A percentile compares a stretch with the other conserved stretches of the same genome.
Evolutionary conservation across 306 rosid species (phyloP).

Genomic region (Alnus rubra): DNA sequence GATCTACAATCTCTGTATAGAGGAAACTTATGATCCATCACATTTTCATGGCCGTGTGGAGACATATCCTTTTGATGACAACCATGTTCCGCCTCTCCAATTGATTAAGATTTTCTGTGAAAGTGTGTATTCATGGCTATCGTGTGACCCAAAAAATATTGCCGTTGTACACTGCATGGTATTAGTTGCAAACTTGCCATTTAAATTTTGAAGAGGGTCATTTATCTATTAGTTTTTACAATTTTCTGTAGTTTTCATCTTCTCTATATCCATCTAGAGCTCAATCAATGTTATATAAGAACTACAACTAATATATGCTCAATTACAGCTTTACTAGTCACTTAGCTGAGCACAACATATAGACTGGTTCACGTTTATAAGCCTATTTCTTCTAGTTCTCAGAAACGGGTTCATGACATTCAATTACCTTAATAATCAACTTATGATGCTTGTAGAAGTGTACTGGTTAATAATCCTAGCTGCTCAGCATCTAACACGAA

Average conservation of each 20-base stretch:
- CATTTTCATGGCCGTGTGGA: conserved; percentile 87
- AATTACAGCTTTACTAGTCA: background rate
- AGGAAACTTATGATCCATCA: conserved; percentile 76
- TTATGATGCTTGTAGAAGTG: conserved; percentile 1
- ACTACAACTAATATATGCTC: background rate
- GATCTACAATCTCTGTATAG: conserved; percentile 92
- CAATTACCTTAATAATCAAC: background rate
- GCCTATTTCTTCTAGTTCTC: background rate
- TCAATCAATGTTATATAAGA: background rate
- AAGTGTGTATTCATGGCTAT: conserved; percentile 77
- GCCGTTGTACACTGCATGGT: conserved; percentile 98
- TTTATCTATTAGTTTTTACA: conserved; percentile 1
- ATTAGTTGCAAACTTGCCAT: conserved; percentile 27
- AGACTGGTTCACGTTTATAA: background rate
- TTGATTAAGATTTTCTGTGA: conserved; percentile 78
- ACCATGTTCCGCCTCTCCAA: conserved; percentile 81
- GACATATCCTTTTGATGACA: conserved; percentile 85
- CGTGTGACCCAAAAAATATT: conserved; percentile 64
- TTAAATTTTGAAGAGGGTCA: conserved; percentile 3
- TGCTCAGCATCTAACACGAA: conserved; percentile 8
- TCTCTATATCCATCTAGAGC: background rate
- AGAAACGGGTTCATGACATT: background rate
- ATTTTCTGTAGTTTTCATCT: conserved; percentile 7
- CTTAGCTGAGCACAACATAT: background rate
- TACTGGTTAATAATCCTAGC: conserved; percentile 14